Conservation (phyloP, 129 eudicot genomes). For the Oenanthe sinensis region DNA sequence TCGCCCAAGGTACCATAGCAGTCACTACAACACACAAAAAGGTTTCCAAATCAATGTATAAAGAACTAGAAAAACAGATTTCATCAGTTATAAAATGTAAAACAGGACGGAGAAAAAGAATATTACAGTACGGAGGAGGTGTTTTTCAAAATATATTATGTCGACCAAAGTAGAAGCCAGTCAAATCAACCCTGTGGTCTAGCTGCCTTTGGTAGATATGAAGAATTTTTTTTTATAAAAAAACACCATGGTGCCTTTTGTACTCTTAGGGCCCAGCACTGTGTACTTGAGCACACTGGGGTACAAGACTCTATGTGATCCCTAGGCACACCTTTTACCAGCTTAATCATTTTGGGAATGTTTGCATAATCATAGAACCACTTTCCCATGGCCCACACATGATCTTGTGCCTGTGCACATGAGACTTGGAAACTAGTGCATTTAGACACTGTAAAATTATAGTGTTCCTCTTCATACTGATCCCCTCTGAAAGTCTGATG, state of each 20-base stretch:
- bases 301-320: background rate
- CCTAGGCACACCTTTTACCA: background rate
- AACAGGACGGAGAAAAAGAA: background rate
- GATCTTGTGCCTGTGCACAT: background rate
- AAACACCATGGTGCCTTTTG: background rate
- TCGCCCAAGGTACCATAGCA: constrained; percentile 1
- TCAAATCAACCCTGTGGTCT: background rate
- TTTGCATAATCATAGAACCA: background rate
- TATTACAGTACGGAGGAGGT: background rate
- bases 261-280: background rate
- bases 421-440: background rate
- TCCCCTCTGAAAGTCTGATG: background rate
- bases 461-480: background rate
- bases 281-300: background rate
- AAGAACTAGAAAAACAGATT: background rate
- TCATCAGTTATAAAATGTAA: background rate
- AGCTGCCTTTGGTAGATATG: background rate
- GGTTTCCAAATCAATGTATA: background rate
- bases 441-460: background rate
- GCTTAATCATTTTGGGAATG: background rate
- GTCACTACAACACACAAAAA: background rate
- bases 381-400: background rate
- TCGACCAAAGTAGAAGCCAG: background rate
- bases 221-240: background rate
- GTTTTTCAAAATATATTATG: background rate